Conservation (phyloP, 768 basidiomycete species). For the Trametes elegans region DNA sequence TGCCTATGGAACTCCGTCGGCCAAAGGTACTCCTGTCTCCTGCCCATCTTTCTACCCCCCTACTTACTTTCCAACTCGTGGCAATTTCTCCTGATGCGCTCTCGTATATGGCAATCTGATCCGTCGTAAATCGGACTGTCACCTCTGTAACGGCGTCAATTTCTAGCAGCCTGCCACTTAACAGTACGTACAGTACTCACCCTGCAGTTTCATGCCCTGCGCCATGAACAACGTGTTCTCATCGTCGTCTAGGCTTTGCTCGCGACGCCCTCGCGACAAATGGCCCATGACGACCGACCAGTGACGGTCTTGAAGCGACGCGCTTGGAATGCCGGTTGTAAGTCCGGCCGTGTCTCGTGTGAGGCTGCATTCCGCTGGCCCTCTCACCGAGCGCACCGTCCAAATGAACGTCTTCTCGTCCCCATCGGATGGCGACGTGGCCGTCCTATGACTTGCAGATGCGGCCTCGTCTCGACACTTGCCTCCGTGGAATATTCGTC, state of each 20-base stretch:
- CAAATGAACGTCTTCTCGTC: conserved; percentile 1
- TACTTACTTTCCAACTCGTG: background rate
- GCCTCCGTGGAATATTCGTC: conserved; percentile 11
- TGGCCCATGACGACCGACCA: background rate
- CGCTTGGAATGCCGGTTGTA: background rate
- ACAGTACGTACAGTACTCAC: too few relatives aligned
- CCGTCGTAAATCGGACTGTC: conserved; percentile 7
- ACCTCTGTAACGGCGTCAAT: too few relatives aligned
- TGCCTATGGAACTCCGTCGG: background rate
- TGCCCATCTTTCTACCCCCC: background rate
- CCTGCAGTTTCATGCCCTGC: background rate
- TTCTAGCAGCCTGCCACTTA: too few relatives aligned
- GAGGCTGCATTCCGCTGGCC: background rate
- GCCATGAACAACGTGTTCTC: too few relatives aligned
- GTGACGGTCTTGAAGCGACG: background rate
- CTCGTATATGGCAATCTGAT: conserved; percentile 9
- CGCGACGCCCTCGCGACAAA: background rate
- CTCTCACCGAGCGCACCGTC: background rate
- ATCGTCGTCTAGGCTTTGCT: background rate
- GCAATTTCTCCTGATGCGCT: conserved; percentile 5
- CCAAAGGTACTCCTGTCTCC: background rate
- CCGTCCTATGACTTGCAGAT: conserved; percentile 9
- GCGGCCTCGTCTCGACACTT: conserved; percentile 11
- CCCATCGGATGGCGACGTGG: background rate
- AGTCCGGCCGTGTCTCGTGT: conserved; percentile 6